Conservation (phyloP, 352 stramenopile genomes). For the Phytophthora hibernalis region DNA sequence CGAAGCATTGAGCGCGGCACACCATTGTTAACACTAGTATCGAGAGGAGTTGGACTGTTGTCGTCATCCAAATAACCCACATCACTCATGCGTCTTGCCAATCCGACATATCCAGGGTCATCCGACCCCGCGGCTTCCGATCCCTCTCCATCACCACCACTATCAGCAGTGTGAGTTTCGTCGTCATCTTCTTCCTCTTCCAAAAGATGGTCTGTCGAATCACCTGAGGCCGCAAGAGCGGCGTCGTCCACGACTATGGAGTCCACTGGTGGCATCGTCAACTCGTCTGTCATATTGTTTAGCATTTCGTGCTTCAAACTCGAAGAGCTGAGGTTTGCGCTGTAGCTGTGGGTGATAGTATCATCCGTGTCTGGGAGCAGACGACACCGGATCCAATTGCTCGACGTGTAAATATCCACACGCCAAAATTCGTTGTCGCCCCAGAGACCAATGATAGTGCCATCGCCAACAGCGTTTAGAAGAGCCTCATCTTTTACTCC, state of each 20-base stretch:
- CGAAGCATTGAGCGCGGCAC: slow-evolving; percentile 37
- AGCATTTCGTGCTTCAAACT: slow-evolving; percentile 47
- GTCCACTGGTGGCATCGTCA: slow-evolving; percentile 41
- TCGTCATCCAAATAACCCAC: slow-evolving; percentile 50
- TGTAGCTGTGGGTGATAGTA: slow-evolving; percentile 59
- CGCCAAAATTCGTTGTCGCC: slow-evolving; percentile 81
- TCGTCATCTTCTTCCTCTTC: slow-evolving; percentile 62
- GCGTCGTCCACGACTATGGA: slow-evolving; percentile 48
- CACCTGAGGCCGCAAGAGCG: slow-evolving; percentile 26
- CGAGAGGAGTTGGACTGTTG: slow-evolving; percentile 21
- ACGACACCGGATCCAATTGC: slow-evolving; percentile 88
- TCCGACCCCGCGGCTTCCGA: slow-evolving; percentile 34
- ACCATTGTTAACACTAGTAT: slow-evolving; percentile 23
- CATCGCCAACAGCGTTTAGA: slow-evolving; percentile 32
- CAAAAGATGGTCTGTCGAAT: slow-evolving; percentile 36
- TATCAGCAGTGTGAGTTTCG: slow-evolving; percentile 33
- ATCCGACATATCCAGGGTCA: slow-evolving; percentile 39
- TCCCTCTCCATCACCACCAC: slow-evolving; percentile 43
- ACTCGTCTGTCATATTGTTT: slow-evolving; percentile 43
- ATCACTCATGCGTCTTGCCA: slow-evolving; percentile 42
- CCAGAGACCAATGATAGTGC: slow-evolving; percentile 44
- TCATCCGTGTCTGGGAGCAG: slow-evolving; percentile 83
- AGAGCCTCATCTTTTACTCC: slow-evolving; percentile 37
- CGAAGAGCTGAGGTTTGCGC: slow-evolving; percentile 28
- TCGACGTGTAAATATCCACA: slow-evolving; percentile 87